Base-by-base conservation (phyloP, 768 basidiomycete genomes). In the Thelephora aurantiotincta region DNA sequence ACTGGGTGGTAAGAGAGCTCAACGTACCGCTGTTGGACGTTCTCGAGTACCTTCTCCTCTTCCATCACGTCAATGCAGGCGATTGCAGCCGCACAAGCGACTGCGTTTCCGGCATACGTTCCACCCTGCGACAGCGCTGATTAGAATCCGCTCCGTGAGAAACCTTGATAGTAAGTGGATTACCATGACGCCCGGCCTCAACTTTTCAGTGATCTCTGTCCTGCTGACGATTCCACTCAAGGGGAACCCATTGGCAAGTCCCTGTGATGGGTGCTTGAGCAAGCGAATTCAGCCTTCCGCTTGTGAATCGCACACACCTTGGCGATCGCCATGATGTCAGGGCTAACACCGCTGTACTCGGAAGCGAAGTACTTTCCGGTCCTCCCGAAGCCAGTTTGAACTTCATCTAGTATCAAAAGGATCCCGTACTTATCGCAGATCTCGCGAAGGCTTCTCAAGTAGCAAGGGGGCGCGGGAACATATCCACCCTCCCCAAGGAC, bases 401-500 rank as follows among this genome's bases (percentile, higher is more conserved):
- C 84, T 61, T 91, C 88, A 51, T 91, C 87, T 35, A 84, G 63
- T 55, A 91, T 84, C 50, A 98, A 70, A 48, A 98, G 60, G 43
- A 98, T 86, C 7, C 73, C 78, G 59, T 98, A 71, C 60, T 82
- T 71, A 60, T 96, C 89, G 63, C 93, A 97, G n/a, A 92, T 70
- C 45, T 71, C 69, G 51, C 92, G 71, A 41, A 98, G 64, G 18
- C 88, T 89, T 42, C 75, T 71, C 50, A 98, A 63, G 68, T 86
- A 98, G 18, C 76, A 75, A 1, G 76, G 58, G 0, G 91, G 88
- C 0, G 91, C 88, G 23, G 88, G 80, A 13, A 96, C 86, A 63
- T 98, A 97, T 1, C 94, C 94, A 33, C 94, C 94, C 63, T 97
- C 94, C 20, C 92, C 93, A 26, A 97, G 71, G 1, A 97, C 82